phyloP scores from a whole-genome alignment of 257 asterid species.

The Craterostigma plantagineum region DNA sequence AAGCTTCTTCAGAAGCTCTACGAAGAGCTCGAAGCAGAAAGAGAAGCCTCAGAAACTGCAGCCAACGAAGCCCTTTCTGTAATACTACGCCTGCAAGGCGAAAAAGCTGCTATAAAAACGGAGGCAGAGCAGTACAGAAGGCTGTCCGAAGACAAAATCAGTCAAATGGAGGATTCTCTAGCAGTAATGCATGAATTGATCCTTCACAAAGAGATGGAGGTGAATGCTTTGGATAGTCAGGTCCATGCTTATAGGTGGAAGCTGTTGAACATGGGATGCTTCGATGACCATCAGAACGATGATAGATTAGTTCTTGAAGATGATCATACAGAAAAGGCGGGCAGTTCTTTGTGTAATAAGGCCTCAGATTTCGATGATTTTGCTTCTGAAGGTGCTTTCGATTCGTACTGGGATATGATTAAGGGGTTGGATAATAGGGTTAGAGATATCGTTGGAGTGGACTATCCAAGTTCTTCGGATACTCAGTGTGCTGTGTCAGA shows the following conservation, averaged over 20 bases:
- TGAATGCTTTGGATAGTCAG: slow-evolving; percentile 56
- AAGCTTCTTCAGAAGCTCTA: slow-evolving; percentile 60
- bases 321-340: slow-evolving; percentile 18
- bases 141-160: slow-evolving; percentile 70
- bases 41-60: slow-evolving; percentile 76
- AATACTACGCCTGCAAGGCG: slow-evolving; percentile 77
- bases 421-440: no score
- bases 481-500: neutral
- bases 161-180: slow-evolving; percentile 70
- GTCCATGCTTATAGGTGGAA: slow-evolving; percentile 61
- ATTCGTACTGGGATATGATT: no score
- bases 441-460: no score
- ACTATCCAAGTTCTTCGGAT: neutral
- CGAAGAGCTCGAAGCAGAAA: slow-evolving; percentile 70
- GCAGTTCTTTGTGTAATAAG: no score
- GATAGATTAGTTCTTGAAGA: no score
- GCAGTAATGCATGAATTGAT: slow-evolving; percentile 68
- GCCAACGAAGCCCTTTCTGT: slow-evolving; percentile 74
- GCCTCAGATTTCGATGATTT: no score
- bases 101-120: slow-evolving; percentile 69
- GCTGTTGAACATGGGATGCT: slow-evolving; percentile 47
- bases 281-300: no score
- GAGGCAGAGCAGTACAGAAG: slow-evolving; percentile 88
- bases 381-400: no score
- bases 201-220: slow-evolving; percentile 78